Percentiles rank a stretch among this genome's conserved stretches.
These are phyloP conservation scores for Backusella westeae DNA, from an alignment of 192 early-diverging fungal species.

Conservation along the genomic window DNA sequence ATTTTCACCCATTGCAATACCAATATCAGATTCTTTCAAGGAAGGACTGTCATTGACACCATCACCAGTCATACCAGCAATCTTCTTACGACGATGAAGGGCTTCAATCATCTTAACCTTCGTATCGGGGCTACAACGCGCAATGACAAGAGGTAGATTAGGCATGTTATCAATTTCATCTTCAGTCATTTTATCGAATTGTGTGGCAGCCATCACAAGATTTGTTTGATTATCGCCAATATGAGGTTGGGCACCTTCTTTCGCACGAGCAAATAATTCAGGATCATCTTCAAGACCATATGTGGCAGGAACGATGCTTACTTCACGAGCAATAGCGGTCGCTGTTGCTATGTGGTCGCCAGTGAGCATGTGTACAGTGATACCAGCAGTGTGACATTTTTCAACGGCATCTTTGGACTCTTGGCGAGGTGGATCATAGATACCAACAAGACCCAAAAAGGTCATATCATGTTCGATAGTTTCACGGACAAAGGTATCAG, in stretches of 20 bases:
- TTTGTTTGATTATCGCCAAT: conserved; percentile 43
- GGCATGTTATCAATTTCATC: conserved; percentile 74
- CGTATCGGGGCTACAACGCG: conserved; percentile 91
- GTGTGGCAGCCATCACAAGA: conserved; percentile 79
- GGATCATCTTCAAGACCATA: conserved; percentile 39
- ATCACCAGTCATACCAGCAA: conserved; percentile 88
- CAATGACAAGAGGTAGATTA: conserved; percentile 88
- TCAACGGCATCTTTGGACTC: conserved; percentile 64
- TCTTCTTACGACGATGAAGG: conserved; percentile 71
- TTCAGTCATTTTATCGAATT: conserved; percentile 84
- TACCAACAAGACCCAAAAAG: conserved; percentile 87
- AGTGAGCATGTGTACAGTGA: conserved; percentile 95
- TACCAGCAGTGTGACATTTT: conserved; percentile 87
- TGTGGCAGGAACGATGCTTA: conserved; percentile 69
- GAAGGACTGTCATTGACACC: conserved; percentile 81
- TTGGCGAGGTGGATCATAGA: conserved; percentile 88
- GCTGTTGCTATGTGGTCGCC: conserved; percentile 94
- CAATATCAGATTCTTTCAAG: conserved; percentile 77
- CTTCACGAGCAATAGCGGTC: conserved; percentile 85
- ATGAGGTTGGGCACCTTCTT: conserved; percentile 40
- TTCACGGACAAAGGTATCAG: conserved; percentile 46
- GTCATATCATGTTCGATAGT: conserved; percentile 68
- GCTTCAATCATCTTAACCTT: conserved; percentile 97
- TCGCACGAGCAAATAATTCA: not conserved
- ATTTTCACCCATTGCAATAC: conserved; percentile 87